Evolutionary conservation across 148 eudicot genomes (phyloP), one percentile per base, ranked within the genome.

Genomic region (Chenopodium quinoa): DNA sequence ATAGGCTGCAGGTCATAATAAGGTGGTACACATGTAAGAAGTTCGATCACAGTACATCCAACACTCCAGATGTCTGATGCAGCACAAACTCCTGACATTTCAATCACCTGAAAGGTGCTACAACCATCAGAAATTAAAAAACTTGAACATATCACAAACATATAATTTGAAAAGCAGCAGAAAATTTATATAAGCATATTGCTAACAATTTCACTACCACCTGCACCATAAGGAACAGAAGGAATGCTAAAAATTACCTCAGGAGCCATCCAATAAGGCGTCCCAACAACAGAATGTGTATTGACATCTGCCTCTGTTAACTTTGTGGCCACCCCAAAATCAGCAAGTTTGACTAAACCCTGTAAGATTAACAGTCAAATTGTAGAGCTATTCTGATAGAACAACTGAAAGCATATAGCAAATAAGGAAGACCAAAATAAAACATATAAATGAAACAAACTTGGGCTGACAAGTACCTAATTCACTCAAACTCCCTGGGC

Each of bases 1-100:
- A 97, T 97, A 76, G 99, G 98, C 84, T 94, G 99, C 82, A 97
- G 97, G 82, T 97, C 99, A 85, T 87, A 97, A 85, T 97, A 97
- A 8, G 99, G 99, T 67, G 99, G 99, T 73, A 97, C 90, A 79
- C 99, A 94, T 17, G 98, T 97, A 72, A 97, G 94, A 82, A 97
- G 99, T 81, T 97, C 99, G 82, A 97, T 97, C 73, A 97, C 99
- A 71, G 99, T 97, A 88, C 99, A 97, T 73, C 99, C 99, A 66
- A 97, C 99, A 91, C 99, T 97, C 99, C 99, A 97, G 71, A 97
- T 93, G 82, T 97, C 99, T 71, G 99, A 97, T 83, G 97, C 98
- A 78, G 99, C 97, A 88, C 98, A 97, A 87, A 97, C 99, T 80
- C 99, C 99, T 2, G 99, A 94, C 99, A 97, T 97, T 84, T 94